Evolutionary conservation across 352 stramenopile species (phyloP).

Genomic region (Halophytophthora batemanensis): DNA sequence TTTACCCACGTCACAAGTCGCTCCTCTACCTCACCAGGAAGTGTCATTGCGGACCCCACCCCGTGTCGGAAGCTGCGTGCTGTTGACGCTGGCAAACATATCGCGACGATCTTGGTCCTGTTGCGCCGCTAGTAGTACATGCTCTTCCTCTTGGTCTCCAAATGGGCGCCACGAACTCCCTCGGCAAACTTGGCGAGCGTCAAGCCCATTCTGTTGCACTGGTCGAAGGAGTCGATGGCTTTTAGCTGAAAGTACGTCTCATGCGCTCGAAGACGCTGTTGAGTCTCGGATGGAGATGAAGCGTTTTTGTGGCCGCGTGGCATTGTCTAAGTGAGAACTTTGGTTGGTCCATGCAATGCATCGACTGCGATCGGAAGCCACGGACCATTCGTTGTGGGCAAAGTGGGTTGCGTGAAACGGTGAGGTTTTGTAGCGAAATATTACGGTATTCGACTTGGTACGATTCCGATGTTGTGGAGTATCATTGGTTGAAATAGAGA

Average conservation of each 20-base stretch:
- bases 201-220: neutral
- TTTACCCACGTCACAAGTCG: constrained; percentile 23
- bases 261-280: too few species aligned
- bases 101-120: neutral
- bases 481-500: too few species aligned
- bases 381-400: too few species aligned
- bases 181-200: neutral
- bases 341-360: too few species aligned
- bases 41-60: constrained; percentile 8
- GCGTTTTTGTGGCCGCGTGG: too few species aligned
- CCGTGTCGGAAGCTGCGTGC: neutral
- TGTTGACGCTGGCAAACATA: neutral
- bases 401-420: too few species aligned
- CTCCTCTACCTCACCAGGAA: constrained; percentile 14
- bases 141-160: neutral
- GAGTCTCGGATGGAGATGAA: too few species aligned
- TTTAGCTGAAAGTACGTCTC: neutral
- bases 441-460: too few species aligned
- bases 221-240: neutral
- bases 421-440: too few species aligned
- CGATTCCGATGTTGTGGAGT: too few species aligned
- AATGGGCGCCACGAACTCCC: neutral
- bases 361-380: too few species aligned
- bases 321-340: too few species aligned
- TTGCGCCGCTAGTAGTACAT: neutral